phyloP scores from a whole-genome alignment of 495 filamentous ascomycete species.

The Glarea lozoyensis region DNA sequence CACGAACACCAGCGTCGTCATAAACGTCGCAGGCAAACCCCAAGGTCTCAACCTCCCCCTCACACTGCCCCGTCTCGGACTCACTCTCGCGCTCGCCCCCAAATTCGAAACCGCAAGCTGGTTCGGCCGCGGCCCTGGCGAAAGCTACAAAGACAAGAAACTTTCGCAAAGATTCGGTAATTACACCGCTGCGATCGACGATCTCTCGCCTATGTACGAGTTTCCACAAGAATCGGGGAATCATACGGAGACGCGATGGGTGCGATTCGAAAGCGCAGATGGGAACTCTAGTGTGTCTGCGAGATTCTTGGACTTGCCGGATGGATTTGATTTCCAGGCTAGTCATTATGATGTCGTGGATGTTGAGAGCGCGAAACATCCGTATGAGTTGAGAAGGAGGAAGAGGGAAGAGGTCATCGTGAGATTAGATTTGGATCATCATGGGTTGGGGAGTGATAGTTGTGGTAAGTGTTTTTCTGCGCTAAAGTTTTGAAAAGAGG shows the following conservation, averaged over 20 bases:
- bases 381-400: slow-evolving; percentile 43
- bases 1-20: slow-evolving; percentile 27
- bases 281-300: slow-evolving; percentile 22
- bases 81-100: slow-evolving; percentile 32
- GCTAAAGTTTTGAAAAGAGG: too few relatives aligned
- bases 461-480: slow-evolving; percentile 41
- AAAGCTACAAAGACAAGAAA: slow-evolving; percentile 55
- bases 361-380: slow-evolving; percentile 47
- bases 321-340: slow-evolving; percentile 38
- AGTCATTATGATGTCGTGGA: slow-evolving; percentile 37
- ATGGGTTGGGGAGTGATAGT: slow-evolving; percentile 40
- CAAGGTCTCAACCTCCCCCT: slow-evolving; percentile 30
- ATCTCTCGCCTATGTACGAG: slow-evolving; percentile 50
- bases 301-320: slow-evolving; percentile 27
- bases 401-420: slow-evolving; percentile 41
- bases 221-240: slow-evolving; percentile 57
- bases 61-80: slow-evolving; percentile 48
- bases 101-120: slow-evolving; percentile 33
- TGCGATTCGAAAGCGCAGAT: slow-evolving; percentile 27
- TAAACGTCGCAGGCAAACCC: slow-evolving; percentile 33
- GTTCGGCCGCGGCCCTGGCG: slow-evolving; percentile 55
- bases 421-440: slow-evolving; percentile 49
- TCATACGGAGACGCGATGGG: slow-evolving; percentile 48
- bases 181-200: slow-evolving; percentile 31
- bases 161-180: slow-evolving; percentile 42